A percentile compares a stretch with the other conserved stretches of the same genome.
These are phyloP conservation scores for Boletus semigastroideus DNA, from an alignment of 1,284 basidiomycete species.

Conservation along the genomic window DNA sequence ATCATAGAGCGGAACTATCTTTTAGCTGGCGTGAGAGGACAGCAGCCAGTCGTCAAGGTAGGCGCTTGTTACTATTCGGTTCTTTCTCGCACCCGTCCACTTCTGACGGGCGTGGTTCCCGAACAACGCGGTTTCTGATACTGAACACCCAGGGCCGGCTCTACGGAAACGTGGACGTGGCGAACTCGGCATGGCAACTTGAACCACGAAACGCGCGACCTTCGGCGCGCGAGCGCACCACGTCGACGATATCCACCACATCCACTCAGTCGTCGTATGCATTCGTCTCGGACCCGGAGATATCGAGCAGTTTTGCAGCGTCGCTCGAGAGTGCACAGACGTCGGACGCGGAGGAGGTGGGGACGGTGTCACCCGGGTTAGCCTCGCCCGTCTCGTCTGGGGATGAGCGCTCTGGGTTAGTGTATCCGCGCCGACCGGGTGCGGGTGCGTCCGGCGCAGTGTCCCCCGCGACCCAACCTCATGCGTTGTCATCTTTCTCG, in stretches of 20 bases:
- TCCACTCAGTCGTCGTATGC: constrained; percentile 79
- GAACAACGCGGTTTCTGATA: background rate
- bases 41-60: constrained; percentile 70
- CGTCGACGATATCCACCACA: constrained; percentile 67
- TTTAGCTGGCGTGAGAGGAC: constrained; percentile 67
- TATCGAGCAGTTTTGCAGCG: constrained; percentile 76
- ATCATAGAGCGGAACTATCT: constrained; percentile 67
- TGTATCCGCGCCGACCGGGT: constrained; percentile 35
- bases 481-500: constrained; percentile 65
- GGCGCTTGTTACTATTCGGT: constrained; percentile 9
- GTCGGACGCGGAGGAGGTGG: constrained; percentile 65
- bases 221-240: constrained; percentile 64
- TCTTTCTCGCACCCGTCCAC: background rate
- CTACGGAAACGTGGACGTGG: constrained; percentile 62
- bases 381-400: constrained; percentile 59
- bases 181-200: constrained; percentile 71
- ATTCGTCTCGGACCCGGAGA: constrained; percentile 73
- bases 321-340: constrained; percentile 69
- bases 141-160: constrained; percentile 54
- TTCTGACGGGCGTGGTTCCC: background rate
- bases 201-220: constrained; percentile 58
- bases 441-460: constrained; percentile 47
- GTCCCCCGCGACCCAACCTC: constrained; percentile 54
- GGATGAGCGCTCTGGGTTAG: constrained; percentile 44
- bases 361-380: constrained; percentile 51